A percentile compares a stretch with the other conserved stretches of the same genome.
Conservation (phyloP, 768 basidiomycete genomes). For the Mycena metata region DNA sequence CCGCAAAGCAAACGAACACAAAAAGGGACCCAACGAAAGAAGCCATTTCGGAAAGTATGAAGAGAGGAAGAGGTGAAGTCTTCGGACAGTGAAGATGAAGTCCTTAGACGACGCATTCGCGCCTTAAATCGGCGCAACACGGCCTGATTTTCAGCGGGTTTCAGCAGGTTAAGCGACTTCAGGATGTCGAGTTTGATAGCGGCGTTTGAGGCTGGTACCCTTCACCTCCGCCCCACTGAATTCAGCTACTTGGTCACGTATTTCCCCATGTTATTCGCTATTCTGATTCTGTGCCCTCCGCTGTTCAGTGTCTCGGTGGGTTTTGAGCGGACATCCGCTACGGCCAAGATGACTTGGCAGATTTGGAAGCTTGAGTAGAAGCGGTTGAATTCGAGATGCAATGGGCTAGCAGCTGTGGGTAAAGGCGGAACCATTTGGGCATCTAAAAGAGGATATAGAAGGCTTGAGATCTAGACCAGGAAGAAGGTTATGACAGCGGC, state of each 20-base stretch:
- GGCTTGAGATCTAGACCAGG: too few species aligned
- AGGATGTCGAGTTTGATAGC: conserved; percentile 11
- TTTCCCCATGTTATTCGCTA: neutral
- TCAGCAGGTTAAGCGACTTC: conserved; percentile 6
- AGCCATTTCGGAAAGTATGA: conserved; percentile 5
- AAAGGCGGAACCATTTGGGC: neutral
- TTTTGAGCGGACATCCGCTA: conserved; percentile 6
- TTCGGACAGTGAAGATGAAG: conserved; percentile 7
- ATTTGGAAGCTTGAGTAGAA: conserved; percentile 4
- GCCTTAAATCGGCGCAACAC: conserved; percentile 12
- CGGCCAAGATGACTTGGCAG: conserved; percentile 2
- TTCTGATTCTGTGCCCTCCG: neutral
- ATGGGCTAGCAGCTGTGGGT: neutral
- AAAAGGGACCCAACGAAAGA: conserved; percentile 8
- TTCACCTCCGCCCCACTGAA: neutral
- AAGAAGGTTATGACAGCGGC: neutral
- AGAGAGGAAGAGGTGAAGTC: neutral
- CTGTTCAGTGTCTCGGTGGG: neutral
- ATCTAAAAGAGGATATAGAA: neutral
- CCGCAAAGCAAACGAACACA: conserved; percentile 17
- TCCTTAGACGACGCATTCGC: neutral
- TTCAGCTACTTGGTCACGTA: neutral
- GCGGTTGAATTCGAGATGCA: neutral
- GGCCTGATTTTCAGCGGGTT: neutral
- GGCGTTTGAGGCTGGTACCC: conserved; percentile 4